phyloP scores from a whole-genome alignment of 2,329 filamentous ascomycete species.

The Diaporthe sp. region DNA sequence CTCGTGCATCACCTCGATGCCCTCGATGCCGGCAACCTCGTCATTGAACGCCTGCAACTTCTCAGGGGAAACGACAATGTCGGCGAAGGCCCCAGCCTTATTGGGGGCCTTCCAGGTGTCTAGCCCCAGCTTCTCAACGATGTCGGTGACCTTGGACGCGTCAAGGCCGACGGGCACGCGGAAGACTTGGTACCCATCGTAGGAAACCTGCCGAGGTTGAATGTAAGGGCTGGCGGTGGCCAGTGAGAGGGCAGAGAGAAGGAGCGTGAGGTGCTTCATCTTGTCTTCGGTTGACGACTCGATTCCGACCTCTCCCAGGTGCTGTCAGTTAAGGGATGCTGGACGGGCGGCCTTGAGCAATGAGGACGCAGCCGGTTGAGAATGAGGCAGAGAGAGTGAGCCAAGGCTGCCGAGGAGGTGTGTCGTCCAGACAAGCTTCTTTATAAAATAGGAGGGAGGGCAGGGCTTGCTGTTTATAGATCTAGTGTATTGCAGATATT shows the following conservation, averaged over 20 bases:
- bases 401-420: background rate
- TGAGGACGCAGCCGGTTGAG: background rate
- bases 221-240: slow-evolving; percentile 15
- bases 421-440: slow-evolving; percentile 24
- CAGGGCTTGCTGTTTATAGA: background rate
- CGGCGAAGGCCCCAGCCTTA: slow-evolving; percentile 52
- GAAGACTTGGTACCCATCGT: slow-evolving; percentile 61
- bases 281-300: background rate
- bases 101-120: slow-evolving; percentile 55
- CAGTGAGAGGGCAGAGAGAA: background rate
- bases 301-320: background rate
- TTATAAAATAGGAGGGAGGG: background rate
- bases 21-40: slow-evolving; percentile 49
- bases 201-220: slow-evolving; percentile 48
- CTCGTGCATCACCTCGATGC: slow-evolving; percentile 52
- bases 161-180: slow-evolving; percentile 55
- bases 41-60: slow-evolving; percentile 51
- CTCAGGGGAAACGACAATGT: slow-evolving; percentile 56
- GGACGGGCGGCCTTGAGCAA: background rate
- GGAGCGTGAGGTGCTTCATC: slow-evolving; percentile 8
- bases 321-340: background rate
- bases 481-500: background rate
- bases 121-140: slow-evolving; percentile 53
- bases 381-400: background rate
- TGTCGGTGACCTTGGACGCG: slow-evolving; percentile 49